These are phyloP conservation scores for Penicillium simplicissimum DNA, from an alignment of 495 filamentous ascomycete species.

Conservation along the genomic window DNA sequence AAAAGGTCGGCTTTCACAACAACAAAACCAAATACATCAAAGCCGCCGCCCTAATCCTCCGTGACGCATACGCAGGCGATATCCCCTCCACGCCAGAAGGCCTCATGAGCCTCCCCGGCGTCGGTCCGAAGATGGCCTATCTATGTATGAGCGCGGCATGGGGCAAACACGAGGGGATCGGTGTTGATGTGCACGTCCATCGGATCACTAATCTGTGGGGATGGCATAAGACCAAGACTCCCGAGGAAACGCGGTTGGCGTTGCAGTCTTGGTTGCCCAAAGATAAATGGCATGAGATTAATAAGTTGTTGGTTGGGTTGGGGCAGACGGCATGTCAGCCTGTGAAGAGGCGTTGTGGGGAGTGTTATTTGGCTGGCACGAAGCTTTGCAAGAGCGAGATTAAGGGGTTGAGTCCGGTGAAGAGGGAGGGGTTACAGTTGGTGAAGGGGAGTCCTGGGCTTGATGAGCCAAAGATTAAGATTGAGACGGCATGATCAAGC, in stretches of 20 bases:
- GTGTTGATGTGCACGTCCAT: constrained; percentile 72
- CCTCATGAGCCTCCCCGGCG: constrained; percentile 79
- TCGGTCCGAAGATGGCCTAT: constrained; percentile 97
- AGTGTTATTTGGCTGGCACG: constrained; percentile 72
- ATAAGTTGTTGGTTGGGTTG: constrained; percentile 85
- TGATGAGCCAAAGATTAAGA: constrained; percentile 38
- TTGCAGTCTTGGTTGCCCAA: constrained; percentile 82
- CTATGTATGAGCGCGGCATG: constrained; percentile 77
- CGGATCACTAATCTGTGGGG: constrained; percentile 96
- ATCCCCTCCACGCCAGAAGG: constrained; percentile 82
- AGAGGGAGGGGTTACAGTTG: constrained; percentile 44
- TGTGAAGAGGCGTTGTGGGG: constrained; percentile 75
- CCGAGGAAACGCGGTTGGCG: constrained; percentile 79
- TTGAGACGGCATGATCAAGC: constrained; percentile 20
- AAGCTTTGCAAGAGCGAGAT: constrained; percentile 75
- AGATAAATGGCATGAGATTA: constrained; percentile 94
- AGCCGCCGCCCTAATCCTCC: constrained; percentile 68
- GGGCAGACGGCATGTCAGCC: constrained; percentile 88
- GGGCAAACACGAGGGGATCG: constrained; percentile 62
- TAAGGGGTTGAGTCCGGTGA: constrained; percentile 41
- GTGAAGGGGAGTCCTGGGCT: constrained; percentile 43
- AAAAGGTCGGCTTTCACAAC: constrained; percentile 90
- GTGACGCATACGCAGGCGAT: constrained; percentile 68
- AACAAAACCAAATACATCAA: constrained; percentile 94
- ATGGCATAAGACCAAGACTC: constrained; percentile 81